Evolutionary conservation across 2,329 filamentous ascomycete genomes (phyloP), one percentile per base, ranked within the genome.

Genomic region (Daldinia sp.): DNA sequence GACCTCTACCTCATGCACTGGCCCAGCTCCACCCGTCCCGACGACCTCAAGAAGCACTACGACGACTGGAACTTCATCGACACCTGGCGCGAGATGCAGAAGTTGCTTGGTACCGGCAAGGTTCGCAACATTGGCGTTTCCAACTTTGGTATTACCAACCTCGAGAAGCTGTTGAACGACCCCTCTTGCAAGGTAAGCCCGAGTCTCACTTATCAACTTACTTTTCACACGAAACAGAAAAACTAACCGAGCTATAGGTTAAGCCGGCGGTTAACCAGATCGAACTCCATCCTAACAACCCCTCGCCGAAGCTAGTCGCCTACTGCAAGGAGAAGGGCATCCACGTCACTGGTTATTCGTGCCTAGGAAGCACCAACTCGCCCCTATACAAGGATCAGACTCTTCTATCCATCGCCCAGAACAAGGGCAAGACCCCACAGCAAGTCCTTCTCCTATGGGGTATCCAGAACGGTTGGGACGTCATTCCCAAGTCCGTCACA

Each of bases 401-500:
- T 18, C 84, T 94, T 28, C 82, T 86, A 65, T 81, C 85, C 67
- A 82, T 93, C 57, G 91, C 91, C 35, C 82, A 90, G 77, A 81
- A 80, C 72, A 92, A 92, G 82, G 87, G 87, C 77, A 90, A 89
- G 83, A 89, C 89, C 13, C 84, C 87, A 9, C 90, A 94, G 83
- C 92, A 97, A 85, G 88, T 94, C 59, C 82, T 96, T 75, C 82
- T 97, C 71, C 84, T 89, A 75, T 97, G 93, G 93, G 93, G 93
- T 71, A 82, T 97, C 62, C 88, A 92, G 79, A 90, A 93, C 78
- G 93, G 91, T 66, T 93, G 90, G 84, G 92, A 89, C 72, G 93
- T 97, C 59, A 93, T 97, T 75, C 93, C 93, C 75, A 97, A 97
- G 87, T 92, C 88, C 59, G 91, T 94, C 65, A 94, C 88, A 72